Percentiles rank a stretch among this genome's conserved stretches.
phyloP scores from a whole-genome alignment of 768 basidiomycete species.

The Leccinum boreale region DNA sequence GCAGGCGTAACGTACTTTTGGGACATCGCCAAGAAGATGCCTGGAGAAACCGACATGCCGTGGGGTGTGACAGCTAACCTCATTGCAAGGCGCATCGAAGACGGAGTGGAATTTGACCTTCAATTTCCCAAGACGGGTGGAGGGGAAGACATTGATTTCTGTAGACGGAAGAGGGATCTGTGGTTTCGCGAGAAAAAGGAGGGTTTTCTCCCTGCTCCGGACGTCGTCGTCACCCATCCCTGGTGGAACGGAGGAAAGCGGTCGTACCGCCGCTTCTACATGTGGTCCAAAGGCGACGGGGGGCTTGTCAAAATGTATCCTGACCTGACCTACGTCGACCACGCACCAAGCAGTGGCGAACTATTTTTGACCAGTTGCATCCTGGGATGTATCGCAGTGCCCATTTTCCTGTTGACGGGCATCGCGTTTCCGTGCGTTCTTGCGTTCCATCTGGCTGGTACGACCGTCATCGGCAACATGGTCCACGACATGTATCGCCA shows the following conservation, averaged over 20 bases:
- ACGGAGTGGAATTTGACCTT: slow-evolving; percentile 44
- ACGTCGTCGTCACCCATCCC: slow-evolving; percentile 51
- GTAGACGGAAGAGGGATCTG: slow-evolving; percentile 42
- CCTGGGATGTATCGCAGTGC: slow-evolving; percentile 11
- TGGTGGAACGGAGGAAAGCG: slow-evolving; percentile 51
- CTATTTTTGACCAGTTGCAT: slow-evolving; percentile 30
- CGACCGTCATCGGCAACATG: slow-evolving; percentile 40
- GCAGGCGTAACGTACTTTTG: slow-evolving; percentile 60
- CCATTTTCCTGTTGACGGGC: slow-evolving; percentile 15
- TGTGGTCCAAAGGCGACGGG: slow-evolving; percentile 60
- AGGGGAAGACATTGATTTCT: slow-evolving; percentile 63
- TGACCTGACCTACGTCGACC: slow-evolving; percentile 42
- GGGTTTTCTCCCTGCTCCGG: slow-evolving; percentile 48
- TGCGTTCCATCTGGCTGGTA: slow-evolving; percentile 22
- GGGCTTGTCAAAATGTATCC: slow-evolving; percentile 48
- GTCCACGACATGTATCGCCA: slow-evolving; percentile 50
- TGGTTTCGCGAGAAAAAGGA: slow-evolving; percentile 33
- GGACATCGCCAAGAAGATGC: slow-evolving; percentile 53
- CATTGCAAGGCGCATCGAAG: slow-evolving; percentile 43
- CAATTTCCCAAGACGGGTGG: slow-evolving; percentile 61
- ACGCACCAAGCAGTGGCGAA: slow-evolving; percentile 50
- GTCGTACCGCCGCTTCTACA: slow-evolving; percentile 52
- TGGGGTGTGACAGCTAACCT: slow-evolving; percentile 67
- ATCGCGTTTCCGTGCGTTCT: slow-evolving; percentile 7
- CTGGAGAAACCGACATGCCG: slow-evolving; percentile 41